Base-by-base conservation (phyloP, 768 basidiomycete species). In the Termitomyces heimii region DNA sequence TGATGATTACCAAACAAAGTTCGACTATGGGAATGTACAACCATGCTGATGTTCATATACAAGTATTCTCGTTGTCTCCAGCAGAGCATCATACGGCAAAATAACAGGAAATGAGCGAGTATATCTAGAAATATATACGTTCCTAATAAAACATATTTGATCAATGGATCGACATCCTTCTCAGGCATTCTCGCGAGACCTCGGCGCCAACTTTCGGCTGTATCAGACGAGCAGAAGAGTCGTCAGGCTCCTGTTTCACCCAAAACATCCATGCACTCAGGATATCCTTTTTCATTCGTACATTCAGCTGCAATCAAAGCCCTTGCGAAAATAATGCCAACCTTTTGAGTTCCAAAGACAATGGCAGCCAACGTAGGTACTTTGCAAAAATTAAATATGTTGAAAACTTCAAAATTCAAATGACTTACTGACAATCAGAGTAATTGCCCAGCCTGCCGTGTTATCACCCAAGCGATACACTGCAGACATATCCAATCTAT, bases 401-500 rank as follows among this genome's bases (percentile, higher is more conserved):
- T 16, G 1, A 16, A 26, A 2, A 2, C 31, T 14, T 22, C 29
- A 5, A 12, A 32, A 6, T 5, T 20, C 6, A 16, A 14, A 34
- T 18, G 34, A 49, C 43, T 47, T 39, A 56, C 60, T 44, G 31
- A 63, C 55, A 28, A 60, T 60, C 35, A 66, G 40, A 32, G 63
- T 13, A 0, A 63, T 45, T 26, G 57, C 58, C 62, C 55, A 63
- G 24, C 40, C 53, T 24, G 59, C 14, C 31, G 40, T 22, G 24
- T 39, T 32, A 37, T 52, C 44, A 20, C 37, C 55, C 7, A 49
- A 40, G 35, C 31, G 24, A 22, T 44, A 46, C 14, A 53, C 44
- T 29, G 42, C 51, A 29, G 44, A 29, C 34, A 37, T 31, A 29
- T 44, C 42, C 51, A 57, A 45, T 12, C 56, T 48, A 6, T n/a